Evolutionary conservation across 2,329 filamentous ascomycete species (phyloP), one percentile per base, ranked within the genome.

Genomic region (Achaetomium macrosporum): DNA sequence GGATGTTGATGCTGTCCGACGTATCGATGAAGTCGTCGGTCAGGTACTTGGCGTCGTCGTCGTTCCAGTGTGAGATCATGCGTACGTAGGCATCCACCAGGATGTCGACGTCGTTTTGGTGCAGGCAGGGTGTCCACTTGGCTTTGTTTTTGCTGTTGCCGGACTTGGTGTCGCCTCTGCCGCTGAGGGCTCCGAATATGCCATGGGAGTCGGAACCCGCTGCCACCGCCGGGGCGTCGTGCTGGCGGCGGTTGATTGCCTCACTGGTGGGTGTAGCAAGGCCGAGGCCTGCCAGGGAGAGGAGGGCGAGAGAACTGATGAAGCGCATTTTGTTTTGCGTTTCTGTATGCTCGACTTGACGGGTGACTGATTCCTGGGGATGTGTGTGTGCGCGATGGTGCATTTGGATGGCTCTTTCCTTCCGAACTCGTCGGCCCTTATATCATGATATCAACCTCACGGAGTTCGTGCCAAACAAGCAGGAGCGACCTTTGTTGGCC

Each of bases 1-100:
- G 54, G 30, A 37, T 59, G 59, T 70, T 69, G 61, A 68, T 66
- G 56, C 64, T 66, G 61, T 67, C 65, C 1, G 64, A 67, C 7
- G 47, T 58, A 51, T 69, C 69, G n/a, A 47, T 55, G 57, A 71
- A 69, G 59, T 49, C 41, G 7, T 57, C 47, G 15, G 59, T 47
- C 3, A 69, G 61, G 47, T 58, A 63, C 47, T 57, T 53, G 48
- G 53, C 54, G 45, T 59, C 53, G 15, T 46, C 50, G 31, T 53
- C 48, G 48, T 61, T 49, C 59, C 59, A 63, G 9, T 47, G 30
- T n/a, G 42, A 55, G 40, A 63, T 40, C 35, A 61, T 60, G 30
- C 56, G 50, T 19, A 48, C 41, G 53, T 63, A 63, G 40, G 55
- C 57, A 20, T 40, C 44, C 13, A 59, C 44, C 12, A 63, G 49